Base-by-base conservation (phyloP, 1,139 yeast species). In the Geotrichum restrictum region DNA sequence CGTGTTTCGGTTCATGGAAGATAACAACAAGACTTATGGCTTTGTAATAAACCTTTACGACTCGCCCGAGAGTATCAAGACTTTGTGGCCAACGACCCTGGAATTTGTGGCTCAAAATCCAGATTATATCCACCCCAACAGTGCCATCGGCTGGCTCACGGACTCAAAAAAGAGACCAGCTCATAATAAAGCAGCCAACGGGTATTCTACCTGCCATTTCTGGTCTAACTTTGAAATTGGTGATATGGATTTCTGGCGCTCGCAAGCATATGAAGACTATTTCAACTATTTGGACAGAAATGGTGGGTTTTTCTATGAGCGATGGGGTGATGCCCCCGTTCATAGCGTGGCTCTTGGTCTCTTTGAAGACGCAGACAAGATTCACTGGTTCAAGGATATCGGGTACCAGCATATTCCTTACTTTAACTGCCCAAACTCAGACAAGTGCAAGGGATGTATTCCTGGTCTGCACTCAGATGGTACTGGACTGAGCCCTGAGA, bases 241-340 rank as follows among this genome's bases (percentile, higher is more conserved):
- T 21, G 84, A 85, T 61, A 78, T 88, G 84, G 88, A 86, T 60
- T 88, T 88, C 61, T 86, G 75, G 70, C 71, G 95, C 42, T 70
- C 77, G 19, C 81, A 83, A 56, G 80, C 86, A 1, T 88, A 88
- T 65, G 70, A 73, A 40, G 71, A 73, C 18, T 88, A 87, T 82
- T 80, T 83, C 58, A 74, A 83, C 47, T 70, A 75, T 63, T 71
- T 88, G 40, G 95, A 88, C 58, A 60, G 74, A 3, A 69, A 82
- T 0, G 95, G 95, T 13, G 89, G 89, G 3, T 87, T 87, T 63
- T 88, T 85, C 65, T 87, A 87, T 62, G 95, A 88, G 66, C 70
- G 95, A 54, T 87, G 95, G 95, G 96, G 96, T 1, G 96, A 87
- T 69, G 95, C 95, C 0, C 95, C 95, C 0, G 91, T 88, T 1